Evolutionary conservation across 306 rosid genomes (phyloP), one percentile per base, ranked within the genome.

Genomic region (Geum urbanum): DNA sequence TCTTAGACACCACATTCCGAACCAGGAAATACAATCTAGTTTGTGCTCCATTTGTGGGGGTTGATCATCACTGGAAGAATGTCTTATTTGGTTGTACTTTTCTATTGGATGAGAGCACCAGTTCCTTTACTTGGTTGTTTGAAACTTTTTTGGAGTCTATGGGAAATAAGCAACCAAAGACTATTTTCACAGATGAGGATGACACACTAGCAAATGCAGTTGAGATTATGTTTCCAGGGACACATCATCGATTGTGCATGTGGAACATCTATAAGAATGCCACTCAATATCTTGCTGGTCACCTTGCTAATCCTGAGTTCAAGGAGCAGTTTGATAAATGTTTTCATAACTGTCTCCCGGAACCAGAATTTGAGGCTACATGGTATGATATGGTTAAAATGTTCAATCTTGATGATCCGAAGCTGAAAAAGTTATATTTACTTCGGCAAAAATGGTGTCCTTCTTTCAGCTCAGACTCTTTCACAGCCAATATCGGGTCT

Each of bases 81-180:
- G 63, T 72, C 54, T 53, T 77, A 35, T 72, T 77, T 60, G 81
- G 81, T 41, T 77, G 77, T 66, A 77, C 73, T 41, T 32, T 72
- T 45, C 18, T 77, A 55, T 54, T 41, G 4, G 74, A 77, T 39
- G 77, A 72, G 50, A 77, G 44, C 22, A 35, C 63, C 13, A 68
- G 72, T 15, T 71, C 81, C 53, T 71, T 57, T 60, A 45, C 11
- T 62, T 72, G 76, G 76, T 62, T 72, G 51, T 43, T 63, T 39
- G 63, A 51, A 40, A 62, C 70, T 32, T 72, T 62, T 62, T 40
- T 72, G 70, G 63, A 40, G 51, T 62, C 70, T 10, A 40, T 72
- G 53, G 76, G 63, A 20, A 5, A 24, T 50, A 62, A 41, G 13
- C 54, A 15, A 39, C 76, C 76, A 7, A 62, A 62, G 63, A 50